These are phyloP conservation scores for Phytopythium sindhum DNA, from an alignment of 352 stramenopile species.

Conservation along the genomic window DNA sequence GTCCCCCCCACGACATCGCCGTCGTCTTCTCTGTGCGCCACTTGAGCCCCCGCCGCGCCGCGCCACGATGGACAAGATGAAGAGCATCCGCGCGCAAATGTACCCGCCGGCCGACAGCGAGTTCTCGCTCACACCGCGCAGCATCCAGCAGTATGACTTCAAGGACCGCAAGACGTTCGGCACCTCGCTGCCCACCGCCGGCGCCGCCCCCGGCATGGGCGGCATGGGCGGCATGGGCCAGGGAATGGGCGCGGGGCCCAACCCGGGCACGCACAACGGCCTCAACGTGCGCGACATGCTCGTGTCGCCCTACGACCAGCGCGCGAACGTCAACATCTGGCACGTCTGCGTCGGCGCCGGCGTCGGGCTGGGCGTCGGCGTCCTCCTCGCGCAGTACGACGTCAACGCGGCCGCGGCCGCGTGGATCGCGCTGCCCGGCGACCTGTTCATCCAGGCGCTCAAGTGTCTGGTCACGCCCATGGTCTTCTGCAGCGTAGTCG, in stretches of 20 bases:
- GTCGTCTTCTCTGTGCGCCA: background rate
- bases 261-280: constrained; percentile 19
- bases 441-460: constrained; percentile 60
- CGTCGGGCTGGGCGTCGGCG: constrained; percentile 39
- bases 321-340: constrained; percentile 38
- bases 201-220: background rate
- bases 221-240: background rate
- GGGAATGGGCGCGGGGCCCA: background rate
- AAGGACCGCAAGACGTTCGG: constrained; percentile 14
- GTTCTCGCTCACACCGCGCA: constrained; percentile 30
- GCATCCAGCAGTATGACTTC: constrained; percentile 29
- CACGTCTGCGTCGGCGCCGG: constrained; percentile 37
- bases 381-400: constrained; percentile 38
- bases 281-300: constrained; percentile 50
- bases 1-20: background rate
- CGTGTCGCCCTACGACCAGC: constrained; percentile 39
- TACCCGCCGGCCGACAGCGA: constrained; percentile 28
- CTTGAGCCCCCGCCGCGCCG: background rate
- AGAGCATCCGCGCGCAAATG: constrained; percentile 14
- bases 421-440: constrained; percentile 55
- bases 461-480: constrained; percentile 69
- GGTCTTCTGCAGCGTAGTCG: constrained; percentile 64
- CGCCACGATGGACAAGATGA: constrained; percentile 18
- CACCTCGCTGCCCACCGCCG: background rate
- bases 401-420: constrained; percentile 27